Conservation (phyloP, 805 yeast species). For the Starmerella sp. region DNA sequence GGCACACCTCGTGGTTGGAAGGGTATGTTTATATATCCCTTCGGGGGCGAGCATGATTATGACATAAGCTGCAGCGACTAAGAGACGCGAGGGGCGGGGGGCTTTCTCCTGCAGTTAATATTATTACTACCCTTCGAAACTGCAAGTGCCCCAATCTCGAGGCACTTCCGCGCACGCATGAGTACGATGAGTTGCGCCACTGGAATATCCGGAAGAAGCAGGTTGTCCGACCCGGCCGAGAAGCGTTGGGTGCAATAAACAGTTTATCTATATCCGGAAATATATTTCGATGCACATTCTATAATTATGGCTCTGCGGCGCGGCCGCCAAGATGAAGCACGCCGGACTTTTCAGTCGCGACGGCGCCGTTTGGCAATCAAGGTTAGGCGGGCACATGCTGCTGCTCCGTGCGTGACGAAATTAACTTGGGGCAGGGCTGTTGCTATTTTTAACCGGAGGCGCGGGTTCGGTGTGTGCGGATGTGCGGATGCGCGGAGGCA, state of each 20-base stretch:
- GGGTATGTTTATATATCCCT: neutral
- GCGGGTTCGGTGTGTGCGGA: neutral
- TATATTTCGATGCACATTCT: too few species aligned
- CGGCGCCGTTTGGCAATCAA: neutral
- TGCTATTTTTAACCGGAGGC: neutral
- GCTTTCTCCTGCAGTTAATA: constrained; percentile 1
- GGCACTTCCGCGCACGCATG: neutral
- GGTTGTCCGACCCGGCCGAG: neutral
- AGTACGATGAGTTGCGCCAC: neutral
- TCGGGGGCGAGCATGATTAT: neutral
- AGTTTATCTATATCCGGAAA: too few species aligned
- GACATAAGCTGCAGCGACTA: constrained; percentile 2
- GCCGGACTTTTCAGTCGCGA: neutral
- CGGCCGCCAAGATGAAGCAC: neutral
- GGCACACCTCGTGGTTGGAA: neutral
- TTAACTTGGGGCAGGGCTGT: neutral
- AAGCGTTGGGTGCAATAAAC: neutral
- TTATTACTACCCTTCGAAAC: neutral
- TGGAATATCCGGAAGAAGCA: neutral
- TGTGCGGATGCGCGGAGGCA: too few species aligned
- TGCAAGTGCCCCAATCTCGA: constrained; percentile 5
- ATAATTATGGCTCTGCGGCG: too few species aligned
- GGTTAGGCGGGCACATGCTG: neutral
- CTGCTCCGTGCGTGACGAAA: neutral
- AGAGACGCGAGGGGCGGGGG: neutral